Evolutionary conservation across 331 rosid genomes (phyloP), one percentile per base, ranked within the genome.

Genomic region (Rhamnella rubrinervis): DNA sequence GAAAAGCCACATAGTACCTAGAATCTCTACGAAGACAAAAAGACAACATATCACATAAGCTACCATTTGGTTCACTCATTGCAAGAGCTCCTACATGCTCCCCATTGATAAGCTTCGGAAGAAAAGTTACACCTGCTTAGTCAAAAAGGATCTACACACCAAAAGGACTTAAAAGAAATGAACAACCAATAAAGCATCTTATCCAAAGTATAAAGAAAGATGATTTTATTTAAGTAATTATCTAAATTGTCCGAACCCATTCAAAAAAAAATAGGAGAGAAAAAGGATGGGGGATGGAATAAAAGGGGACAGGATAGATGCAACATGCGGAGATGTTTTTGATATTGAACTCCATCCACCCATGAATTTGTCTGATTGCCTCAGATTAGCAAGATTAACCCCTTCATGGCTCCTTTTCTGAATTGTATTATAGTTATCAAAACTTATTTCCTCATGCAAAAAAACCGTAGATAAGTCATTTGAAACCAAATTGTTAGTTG

Each of bases 61-160:
- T 88, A 93, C 98, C 87, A 77, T 90, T 93, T 67, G 97, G 98
- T 76, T 93, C 98, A 73, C 97, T 90, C 97, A 93, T 93, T 67
- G 98, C 96, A 80, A 93, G 88, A 61, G 98, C 98, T 73, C 98
- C 98, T 66, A 93, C 92, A 64, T 93, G 96, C 75, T 93, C 96
- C 71, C 98, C 98, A 21, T 85, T 88, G 73, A 93, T 90, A 76
- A 93, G 98, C 98, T 93, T 77, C 78, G 73, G 20, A 71, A 68
- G 13, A 63, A 41, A 76, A 51, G 37, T 67, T 35, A 28, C 52
- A 67, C 59, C 77, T 59, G 44, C 72, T 79, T 69, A 80, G 82
- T 66, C 65, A 28, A 68, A 58, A 53, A 53, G 25, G 25, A 53
- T 17, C 58, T 53, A 20, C 3, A 17, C 7, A 53, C 8, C 58